Percentiles rank a stretch among this genome's conserved stretches.
These are phyloP conservation scores for Herpetospermum pedunculosum DNA, from an alignment of 306 rosid genomes.

Conservation along the genomic window DNA sequence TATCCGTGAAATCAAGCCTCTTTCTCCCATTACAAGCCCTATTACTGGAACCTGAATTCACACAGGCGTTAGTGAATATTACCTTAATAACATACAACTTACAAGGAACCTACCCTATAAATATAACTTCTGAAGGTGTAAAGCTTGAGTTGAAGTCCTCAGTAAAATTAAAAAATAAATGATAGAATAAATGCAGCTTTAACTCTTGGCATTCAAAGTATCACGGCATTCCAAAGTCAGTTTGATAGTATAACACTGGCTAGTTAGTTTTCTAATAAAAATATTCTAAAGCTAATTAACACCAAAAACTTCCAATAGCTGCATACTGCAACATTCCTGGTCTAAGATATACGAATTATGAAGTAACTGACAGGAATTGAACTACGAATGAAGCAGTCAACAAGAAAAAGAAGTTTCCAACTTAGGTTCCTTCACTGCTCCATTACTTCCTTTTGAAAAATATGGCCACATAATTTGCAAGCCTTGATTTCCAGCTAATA, in stretches of 20 bases:
- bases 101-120: neutral
- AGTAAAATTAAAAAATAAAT: neutral
- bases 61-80: neutral
- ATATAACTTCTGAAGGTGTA: neutral
- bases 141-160: neutral
- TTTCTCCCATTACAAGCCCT: slow-evolving; percentile 57
- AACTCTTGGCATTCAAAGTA: no score
- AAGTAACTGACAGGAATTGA: neutral
- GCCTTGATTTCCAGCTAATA: neutral
- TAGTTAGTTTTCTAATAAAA: neutral
- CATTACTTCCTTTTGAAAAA: neutral
- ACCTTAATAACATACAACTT: neutral
- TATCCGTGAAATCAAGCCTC: slow-evolving; percentile 45
- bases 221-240: neutral
- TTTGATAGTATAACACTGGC: neutral
- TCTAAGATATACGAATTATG: neutral
- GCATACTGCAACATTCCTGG: neutral
- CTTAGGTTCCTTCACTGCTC: neutral
- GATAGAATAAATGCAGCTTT: neutral
- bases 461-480: neutral
- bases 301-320: neutral
- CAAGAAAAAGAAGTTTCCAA: neutral
- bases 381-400: neutral
- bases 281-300: neutral
- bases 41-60: slow-evolving; percentile 10